phyloP scores from a whole-genome alignment of 768 basidiomycete species.

The Hypholoma sublateritium region DNA sequence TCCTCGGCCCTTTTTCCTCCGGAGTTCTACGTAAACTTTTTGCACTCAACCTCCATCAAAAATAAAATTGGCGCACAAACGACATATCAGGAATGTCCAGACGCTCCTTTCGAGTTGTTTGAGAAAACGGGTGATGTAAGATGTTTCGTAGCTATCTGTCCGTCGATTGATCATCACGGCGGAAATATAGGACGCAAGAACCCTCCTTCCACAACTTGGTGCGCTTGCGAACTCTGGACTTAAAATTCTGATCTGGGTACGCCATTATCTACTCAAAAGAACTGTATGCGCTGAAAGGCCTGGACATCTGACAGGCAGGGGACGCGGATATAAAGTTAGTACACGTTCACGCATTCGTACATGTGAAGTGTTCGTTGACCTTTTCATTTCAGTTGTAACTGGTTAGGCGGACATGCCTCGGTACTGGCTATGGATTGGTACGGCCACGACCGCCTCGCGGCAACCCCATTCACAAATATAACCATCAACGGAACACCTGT shows the following conservation, averaged over 20 bases:
- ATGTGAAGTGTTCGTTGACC: too few species aligned
- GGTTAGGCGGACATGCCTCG: constrained; percentile 44
- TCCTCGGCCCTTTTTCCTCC: constrained; percentile 54
- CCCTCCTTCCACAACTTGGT: constrained; percentile 48
- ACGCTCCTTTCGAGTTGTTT: constrained; percentile 43
- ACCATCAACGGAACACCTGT: constrained; percentile 52
- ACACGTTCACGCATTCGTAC: neutral
- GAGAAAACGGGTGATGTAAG: constrained; percentile 56
- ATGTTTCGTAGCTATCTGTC: neutral
- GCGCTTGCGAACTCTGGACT: constrained; percentile 43
- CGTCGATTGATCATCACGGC: neutral
- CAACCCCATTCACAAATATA: constrained; percentile 48
- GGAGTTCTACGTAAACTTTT: constrained; percentile 51
- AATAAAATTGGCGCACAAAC: constrained; percentile 52
- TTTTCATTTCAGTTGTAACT: constrained; percentile 38
- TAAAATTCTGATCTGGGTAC: constrained; percentile 48
- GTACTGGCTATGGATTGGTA: constrained; percentile 46
- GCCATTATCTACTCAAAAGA: neutral
- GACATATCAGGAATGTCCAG: constrained; percentile 48
- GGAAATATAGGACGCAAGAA: constrained; percentile 46
- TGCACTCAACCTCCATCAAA: constrained; percentile 34
- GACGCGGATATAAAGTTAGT: constrained; percentile 54
- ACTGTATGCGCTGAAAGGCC: neutral
- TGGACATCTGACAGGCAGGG: constrained; percentile 35
- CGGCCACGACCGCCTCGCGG: constrained; percentile 37